Base-by-base conservation (phyloP, 768 basidiomycete genomes). In the Panellus pusillus region DNA sequence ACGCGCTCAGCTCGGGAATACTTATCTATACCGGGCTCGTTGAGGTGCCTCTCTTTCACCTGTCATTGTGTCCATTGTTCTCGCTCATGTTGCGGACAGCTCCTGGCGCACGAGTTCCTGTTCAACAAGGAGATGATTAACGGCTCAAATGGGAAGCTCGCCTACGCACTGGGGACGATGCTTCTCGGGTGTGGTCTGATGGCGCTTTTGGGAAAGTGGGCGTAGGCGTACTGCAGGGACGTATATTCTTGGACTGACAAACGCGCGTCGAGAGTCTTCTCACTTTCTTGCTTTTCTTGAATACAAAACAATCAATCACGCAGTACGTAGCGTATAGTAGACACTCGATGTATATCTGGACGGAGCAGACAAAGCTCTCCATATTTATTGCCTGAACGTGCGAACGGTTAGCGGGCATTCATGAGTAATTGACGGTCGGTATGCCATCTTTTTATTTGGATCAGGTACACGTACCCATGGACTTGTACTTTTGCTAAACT, bases 91-190 rank as follows among this genome's bases (percentile, higher is more conserved):
- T 11, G 42, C 13, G 20, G 31, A 9, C 55, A 89, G 86, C 79
- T 97, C 0, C 78, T 98, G 41, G 96, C 93, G 1, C 95, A 97
- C 66, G 96, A 98, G 65, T 97, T 98, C 71, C 65, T 98, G 37
- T 93, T 96, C 73, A 93, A 84, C 74, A 82, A 85, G 54, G 82
- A 91, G 52, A 91, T 94, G 87, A 82, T 87, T 68, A 75, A 81
- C n/a, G 80, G 80, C 4, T 82, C 84, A 6, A 82, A 81, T 48
- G 63, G 68, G 24, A 83, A 83, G 63, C 70, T 96, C n/a, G 69
- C 76, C 0, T 96, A 90, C 58, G 85, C 91, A 7, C 57, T 93
- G 55, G 68, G 71, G n/a, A 86, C 83, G 61, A 92, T 97, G 86
- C 60, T 87, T n/a, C 54, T 86, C 9, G 95, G 95, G 9, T 86